Evolutionary conservation across 179 eudicot genomes (phyloP), one percentile per base, ranked within the genome.

Genomic region (Beta lomatogona): DNA sequence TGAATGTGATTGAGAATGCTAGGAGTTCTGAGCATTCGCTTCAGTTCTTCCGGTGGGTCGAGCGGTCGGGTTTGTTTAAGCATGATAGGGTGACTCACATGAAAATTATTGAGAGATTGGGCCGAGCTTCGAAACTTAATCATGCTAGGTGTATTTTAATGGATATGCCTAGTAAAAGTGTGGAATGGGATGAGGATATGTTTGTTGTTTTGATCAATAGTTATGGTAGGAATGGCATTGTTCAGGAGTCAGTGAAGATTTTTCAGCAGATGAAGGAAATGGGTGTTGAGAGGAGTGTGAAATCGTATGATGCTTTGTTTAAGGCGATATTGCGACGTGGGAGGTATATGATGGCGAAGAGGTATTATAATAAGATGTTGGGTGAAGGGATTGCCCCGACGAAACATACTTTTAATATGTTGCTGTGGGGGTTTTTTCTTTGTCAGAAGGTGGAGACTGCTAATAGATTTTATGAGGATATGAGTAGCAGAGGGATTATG

Each of bases 381-480:
- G 82, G 74, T 60, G 98, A 92, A 84, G 98, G 97, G 64, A 86
- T 95, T 48, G 79, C 88, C 52, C 99, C 99, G 8, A 89, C 92
- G 57, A 79, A 84, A 73, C 93, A 90, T 65, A 95, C 99, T 0
- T 95, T 88, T 76, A 92, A 94, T 85, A 3, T 89, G 45, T 81
- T 95, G 88, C 85, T 95, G 68, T 95, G 99, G 98, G 99, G 99
- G 0, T 95, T 93, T 70, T 94, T 95, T 80, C 93, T 95, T 31
- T 89, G 92, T 14, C 81, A 85, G 28, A 89, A 77, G 73, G 86
- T 85, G 22, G 89, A 83, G 80, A 94, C 94, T 57, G 98, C 94
- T 0, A 89, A 76, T 84, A 86, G 98, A 81, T 92, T 92, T 82
- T 94, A 89, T 67, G 98, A 91, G 82, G 98, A 95, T 63, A 95